Percentiles rank a stretch among this genome's conserved stretches.
phyloP scores from a whole-genome alignment of 2,329 filamentous ascomycete genomes.

The Penicillium sp. region DNA sequence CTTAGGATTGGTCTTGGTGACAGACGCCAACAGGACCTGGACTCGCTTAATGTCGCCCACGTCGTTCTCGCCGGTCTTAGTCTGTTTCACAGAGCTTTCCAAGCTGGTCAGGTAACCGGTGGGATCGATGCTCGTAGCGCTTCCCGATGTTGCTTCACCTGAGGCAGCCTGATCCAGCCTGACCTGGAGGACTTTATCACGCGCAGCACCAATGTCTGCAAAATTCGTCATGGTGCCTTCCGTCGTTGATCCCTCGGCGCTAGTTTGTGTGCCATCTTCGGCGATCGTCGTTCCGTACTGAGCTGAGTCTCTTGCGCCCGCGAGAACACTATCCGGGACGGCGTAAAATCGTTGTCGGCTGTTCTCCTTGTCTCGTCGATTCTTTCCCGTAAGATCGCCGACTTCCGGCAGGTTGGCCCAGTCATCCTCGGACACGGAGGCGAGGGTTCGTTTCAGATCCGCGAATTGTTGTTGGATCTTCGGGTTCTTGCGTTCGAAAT shows the following conservation, averaged over 20 bases:
- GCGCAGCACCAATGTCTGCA: conserved; percentile 91
- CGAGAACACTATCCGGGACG: conserved; percentile 92
- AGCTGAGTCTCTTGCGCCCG: conserved; percentile 75
- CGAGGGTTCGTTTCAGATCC: conserved; percentile 87
- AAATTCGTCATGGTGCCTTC: conserved; percentile 98
- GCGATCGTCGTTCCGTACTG: conserved; percentile 88
- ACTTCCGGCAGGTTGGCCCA: conserved; percentile 96
- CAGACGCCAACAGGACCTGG: conserved; percentile 87
- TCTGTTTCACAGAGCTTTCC: conserved; percentile 76
- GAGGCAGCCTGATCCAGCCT: conserved; percentile 85
- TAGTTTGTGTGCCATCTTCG: conserved; percentile 67
- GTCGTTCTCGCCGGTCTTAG: conserved; percentile 76
- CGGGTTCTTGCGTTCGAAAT: conserved; percentile 95
- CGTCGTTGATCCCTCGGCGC: conserved; percentile 48
- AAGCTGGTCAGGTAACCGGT: conserved; percentile 95
- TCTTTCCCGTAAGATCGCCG: conserved; percentile 93
- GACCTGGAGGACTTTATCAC: conserved; percentile 95
- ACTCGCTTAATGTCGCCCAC: conserved; percentile 96
- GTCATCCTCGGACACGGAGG: conserved; percentile 88
- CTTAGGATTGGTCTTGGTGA: conserved; percentile 94
- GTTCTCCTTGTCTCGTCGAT: conserved; percentile 80
- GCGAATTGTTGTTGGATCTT: conserved; percentile 98
- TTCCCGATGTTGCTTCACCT: conserved; percentile 71
- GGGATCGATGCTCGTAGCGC: conserved; percentile 86
- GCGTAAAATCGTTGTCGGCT: conserved; percentile 87